phyloP scores from a whole-genome alignment of 78 protist genomes.

The Dictyostelium citrinum region DNA sequence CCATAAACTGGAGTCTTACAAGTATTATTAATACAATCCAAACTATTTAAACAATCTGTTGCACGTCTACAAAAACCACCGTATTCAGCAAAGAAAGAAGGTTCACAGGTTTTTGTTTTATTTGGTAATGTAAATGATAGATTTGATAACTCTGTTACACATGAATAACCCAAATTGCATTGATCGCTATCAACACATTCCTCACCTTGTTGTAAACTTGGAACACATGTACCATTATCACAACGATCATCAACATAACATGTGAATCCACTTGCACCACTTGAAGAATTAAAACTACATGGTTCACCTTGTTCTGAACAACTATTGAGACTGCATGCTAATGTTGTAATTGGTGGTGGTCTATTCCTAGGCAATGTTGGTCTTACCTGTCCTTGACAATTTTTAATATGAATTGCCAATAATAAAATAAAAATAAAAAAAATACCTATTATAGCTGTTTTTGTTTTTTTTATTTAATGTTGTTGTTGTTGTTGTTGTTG shows the following conservation, averaged over 20 bases:
- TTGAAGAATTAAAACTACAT: neutral
- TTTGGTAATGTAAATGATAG: neutral
- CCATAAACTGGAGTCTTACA: constrained; percentile 5
- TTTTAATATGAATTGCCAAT: neutral
- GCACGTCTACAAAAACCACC: neutral
- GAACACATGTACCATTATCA: neutral
- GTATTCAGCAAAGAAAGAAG: neutral
- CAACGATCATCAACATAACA: neutral
- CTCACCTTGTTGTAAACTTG: neutral
- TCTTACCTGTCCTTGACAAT: neutral
- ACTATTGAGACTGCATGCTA: neutral
- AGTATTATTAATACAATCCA: neutral
- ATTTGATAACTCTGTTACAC: neutral
- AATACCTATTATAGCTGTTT: no score
- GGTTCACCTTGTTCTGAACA: neutral
- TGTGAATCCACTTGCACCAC: constrained; percentile 6
- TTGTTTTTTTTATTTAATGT: no score
- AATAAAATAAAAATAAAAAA: neutral
- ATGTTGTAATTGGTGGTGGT: neutral
- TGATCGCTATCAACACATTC: neutral
- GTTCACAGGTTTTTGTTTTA: neutral
- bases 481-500: neutral
- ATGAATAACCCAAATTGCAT: neutral
- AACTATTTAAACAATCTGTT: neutral
- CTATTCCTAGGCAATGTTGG: neutral